Percentiles rank a stretch among this genome's conserved stretches.
phyloP scores from a whole-genome alignment of 306 rosid genomes.

The Trifolium dubium region DNA sequence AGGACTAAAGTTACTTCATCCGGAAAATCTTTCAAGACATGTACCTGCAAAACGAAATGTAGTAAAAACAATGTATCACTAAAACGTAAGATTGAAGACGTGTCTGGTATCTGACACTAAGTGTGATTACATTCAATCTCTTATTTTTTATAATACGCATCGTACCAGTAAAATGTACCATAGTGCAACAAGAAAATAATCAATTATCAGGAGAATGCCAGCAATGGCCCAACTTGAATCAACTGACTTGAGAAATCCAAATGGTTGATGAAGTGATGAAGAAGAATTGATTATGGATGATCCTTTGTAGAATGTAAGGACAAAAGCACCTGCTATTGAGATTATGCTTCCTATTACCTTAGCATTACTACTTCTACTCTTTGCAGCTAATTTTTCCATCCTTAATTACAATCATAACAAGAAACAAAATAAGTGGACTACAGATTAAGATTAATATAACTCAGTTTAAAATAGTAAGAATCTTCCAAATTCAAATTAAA shows the following conservation, averaged over 20 bases:
- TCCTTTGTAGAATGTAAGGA: slow-evolving; percentile 78
- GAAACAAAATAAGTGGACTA: neutral
- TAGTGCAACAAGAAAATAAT: slow-evolving; percentile 64
- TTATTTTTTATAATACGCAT: neutral
- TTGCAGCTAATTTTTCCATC: slow-evolving; percentile 72
- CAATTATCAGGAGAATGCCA: slow-evolving; percentile 55
- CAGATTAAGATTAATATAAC: neutral
- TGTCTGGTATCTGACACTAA: neutral
- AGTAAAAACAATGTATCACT: neutral
- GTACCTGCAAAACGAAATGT: slow-evolving; percentile 53
- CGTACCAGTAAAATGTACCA: slow-evolving; percentile 92
- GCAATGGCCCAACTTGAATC: slow-evolving; percentile 67
- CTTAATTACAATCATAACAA: slow-evolving; percentile 41
- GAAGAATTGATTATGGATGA: slow-evolving; percentile 51
- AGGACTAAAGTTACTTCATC: slow-evolving; percentile 74
- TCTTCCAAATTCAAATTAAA: neutral
- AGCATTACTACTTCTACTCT: slow-evolving; percentile 74
- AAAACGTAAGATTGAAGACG: neutral
- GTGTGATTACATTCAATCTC: neutral
- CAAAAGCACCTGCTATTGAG: slow-evolving; percentile 87
- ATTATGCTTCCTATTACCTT: slow-evolving; percentile 77
- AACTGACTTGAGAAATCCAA: slow-evolving; percentile 37
- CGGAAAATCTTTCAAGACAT: slow-evolving; percentile 81
- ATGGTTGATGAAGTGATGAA: slow-evolving; percentile 42
- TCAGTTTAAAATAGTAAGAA: no score